Percentiles rank a stretch among this genome's conserved stretches.
phyloP scores from a whole-genome alignment of 2,329 filamentous ascomycete species.

The Fusarium musae region DNA sequence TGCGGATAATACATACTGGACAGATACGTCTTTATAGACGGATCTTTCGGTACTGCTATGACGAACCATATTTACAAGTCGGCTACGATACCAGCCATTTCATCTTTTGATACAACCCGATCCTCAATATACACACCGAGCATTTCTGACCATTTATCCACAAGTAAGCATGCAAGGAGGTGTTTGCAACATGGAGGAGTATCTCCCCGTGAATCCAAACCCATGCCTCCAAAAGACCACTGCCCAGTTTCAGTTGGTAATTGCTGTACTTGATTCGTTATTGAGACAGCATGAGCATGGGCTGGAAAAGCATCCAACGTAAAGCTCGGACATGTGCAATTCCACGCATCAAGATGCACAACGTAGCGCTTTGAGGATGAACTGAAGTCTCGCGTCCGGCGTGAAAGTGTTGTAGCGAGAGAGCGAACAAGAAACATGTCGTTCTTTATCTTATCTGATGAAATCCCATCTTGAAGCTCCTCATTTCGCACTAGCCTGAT shows the following conservation, averaged over 20 bases:
- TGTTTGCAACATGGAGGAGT: conserved; percentile 84
- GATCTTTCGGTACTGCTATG: conserved; percentile 3
- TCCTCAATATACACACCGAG: conserved; percentile 68
- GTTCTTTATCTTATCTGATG: conserved; percentile 33
- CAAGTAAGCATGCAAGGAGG: conserved; percentile 83
- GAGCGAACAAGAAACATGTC: conserved; percentile 73
- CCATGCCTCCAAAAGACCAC: conserved; percentile 63
- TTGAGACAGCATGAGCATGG: conserved; percentile 11
- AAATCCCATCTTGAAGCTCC: not conserved
- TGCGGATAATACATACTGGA: conserved; percentile 38
- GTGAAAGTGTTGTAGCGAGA: conserved; percentile 52
- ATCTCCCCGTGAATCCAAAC: conserved; percentile 49
- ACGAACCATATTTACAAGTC: conserved; percentile 46
- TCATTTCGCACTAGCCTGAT: conserved; percentile 57
- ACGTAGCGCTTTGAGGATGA: conserved; percentile 63
- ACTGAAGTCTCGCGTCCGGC: conserved; percentile 29
- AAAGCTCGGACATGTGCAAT: conserved; percentile 90
- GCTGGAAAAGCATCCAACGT: conserved; percentile 73
- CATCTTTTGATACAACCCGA: conserved; percentile 66
- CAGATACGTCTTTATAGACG: conserved; percentile 15
- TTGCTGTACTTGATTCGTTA: not conserved
- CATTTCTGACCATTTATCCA: conserved; percentile 69
- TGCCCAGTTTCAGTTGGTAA: not conserved
- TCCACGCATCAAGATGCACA: conserved; percentile 82
- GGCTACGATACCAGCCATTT: conserved; percentile 77